Conservation (phyloP, 768 basidiomycete species). For the Boletus subparvulus region DNA sequence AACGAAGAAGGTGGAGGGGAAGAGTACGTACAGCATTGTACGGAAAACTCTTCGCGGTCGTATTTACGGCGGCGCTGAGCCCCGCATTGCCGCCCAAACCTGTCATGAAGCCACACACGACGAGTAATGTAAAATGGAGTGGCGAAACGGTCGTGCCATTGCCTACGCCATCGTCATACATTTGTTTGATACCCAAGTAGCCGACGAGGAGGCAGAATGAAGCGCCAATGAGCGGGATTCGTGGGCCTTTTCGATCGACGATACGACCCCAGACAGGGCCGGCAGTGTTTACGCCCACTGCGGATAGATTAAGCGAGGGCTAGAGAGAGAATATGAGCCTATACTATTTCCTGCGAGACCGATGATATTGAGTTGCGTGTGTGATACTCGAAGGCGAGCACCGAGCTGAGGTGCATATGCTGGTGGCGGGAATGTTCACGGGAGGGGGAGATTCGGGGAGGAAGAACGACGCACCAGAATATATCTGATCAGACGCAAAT, state of each 20-base stretch:
- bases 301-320: neutral
- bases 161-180: constrained; percentile 58
- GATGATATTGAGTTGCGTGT: constrained; percentile 81
- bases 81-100: constrained; percentile 79
- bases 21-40: constrained; percentile 55
- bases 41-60: constrained; percentile 81
- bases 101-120: constrained; percentile 66
- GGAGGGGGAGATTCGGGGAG: no score
- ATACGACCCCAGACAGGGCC: constrained; percentile 81
- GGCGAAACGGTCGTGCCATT: constrained; percentile 38
- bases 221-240: constrained; percentile 58
- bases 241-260: constrained; percentile 72
- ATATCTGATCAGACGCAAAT: constrained; percentile 19
- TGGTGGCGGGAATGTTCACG: constrained; percentile 32
- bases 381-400: constrained; percentile 66
- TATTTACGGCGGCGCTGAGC: constrained; percentile 67
- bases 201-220: constrained; percentile 66
- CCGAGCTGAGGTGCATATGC: constrained; percentile 90
- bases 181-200: constrained; percentile 69
- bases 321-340: constrained; percentile 16
- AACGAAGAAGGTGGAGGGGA: neutral
- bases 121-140: constrained; percentile 49
- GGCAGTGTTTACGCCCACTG: constrained; percentile 74
- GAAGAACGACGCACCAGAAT: constrained; percentile 25
- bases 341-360: constrained; percentile 77